Evolutionary conservation across 169 alveolate species (phyloP), one percentile per base, ranked within the genome.

Genomic region (Plasmodium gallinaceum): DNA sequence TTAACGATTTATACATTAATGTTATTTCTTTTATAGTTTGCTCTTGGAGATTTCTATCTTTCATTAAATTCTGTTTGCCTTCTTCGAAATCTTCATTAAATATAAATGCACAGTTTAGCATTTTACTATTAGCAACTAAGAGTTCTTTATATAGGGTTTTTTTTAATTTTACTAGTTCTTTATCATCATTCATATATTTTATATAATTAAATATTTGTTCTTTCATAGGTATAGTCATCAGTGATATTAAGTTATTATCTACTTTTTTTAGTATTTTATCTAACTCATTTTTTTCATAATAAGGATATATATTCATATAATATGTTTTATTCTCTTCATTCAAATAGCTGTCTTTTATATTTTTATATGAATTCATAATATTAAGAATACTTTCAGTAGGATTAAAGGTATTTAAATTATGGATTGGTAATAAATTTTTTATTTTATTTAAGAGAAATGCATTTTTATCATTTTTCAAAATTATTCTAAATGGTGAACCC

Each of bases 401-500:
- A 12, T 69, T 61, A 54, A 54, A 54, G 0, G 64, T 16, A n/a
- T 45, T 8, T 7, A 20, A 37, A 62, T 70, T 83, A 7, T 64
- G 2, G 37, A 83, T 83, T 57, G 80, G 91, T 16, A 83, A 46
- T 39, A 83, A 20, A 32, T 69, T 52, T 68, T 54, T 54, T 54
- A 83, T 42, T 57, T 61, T 83, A 43, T 46, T 58, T 24, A 83
- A 54, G 61, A 54, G 58, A 8, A 8, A 37, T 45, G 42, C 9
- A 26, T 69, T 57, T 54, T 83, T 83, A 61, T 83, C 91, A 5
- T 70, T 83, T 58, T 69, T 83, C 24, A 68, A 61, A 5, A 83
- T 61, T 9, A 83, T 83, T 68, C 20, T 43, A 10, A 83, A 83
- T 16, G 91, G 91, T 18, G 91, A 83, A 14, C 91, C 91, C 24